Base-by-base conservation (phyloP, 2,329 filamentous ascomycete genomes). In the Fusarium graminum region DNA sequence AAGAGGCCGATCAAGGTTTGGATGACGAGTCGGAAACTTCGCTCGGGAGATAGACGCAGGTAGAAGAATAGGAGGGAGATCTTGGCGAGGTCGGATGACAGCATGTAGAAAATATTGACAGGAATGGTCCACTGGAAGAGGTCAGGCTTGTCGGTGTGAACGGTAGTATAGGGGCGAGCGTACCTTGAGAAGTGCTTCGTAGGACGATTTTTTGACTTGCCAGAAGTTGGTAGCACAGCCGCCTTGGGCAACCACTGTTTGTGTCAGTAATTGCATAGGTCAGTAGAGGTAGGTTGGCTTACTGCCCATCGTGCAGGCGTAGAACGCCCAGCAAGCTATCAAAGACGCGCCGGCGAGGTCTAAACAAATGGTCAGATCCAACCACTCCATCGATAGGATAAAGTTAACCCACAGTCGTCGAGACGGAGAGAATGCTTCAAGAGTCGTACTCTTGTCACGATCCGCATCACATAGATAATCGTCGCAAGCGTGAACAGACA, bases 81-180 rank as follows among this genome's bases (percentile, higher is more conserved):
- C 19, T 71, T 71, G 34, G 69, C 69, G 6, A 71, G 43, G 10
- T 71, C 68, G 4, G 69, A 71, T 0, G 68, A 68, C 2, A 71
- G 40, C 68, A 71, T 71, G 45, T 71, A 71, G 19, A 71, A 71
- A 38, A 71, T 71, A 25, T 71, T 71, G 57, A 70, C 69, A 3
- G 66, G 68, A 9, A 71, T 59, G 0, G 69, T 71, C 68, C 68
- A 71, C 69, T 71, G 2, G 0, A 26, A 0, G 3, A 6, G 1
- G 39, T 69, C 17, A 71, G 52, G 1, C 8, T 7, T 45, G 13
- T 3, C 2, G 5, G 8, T 13, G 6, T 0, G 9, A 12, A 7
- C 9, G 0, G 0, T 4, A n/a, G 3, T 1, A 5, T 28, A 8
- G 1, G 10, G n/a, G 1, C 0, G 3, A 30, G 10, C 25, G 9